These are phyloP conservation scores for Mycena citricolor DNA, from an alignment of 1,284 basidiomycete genomes.

Conservation along the genomic window DNA sequence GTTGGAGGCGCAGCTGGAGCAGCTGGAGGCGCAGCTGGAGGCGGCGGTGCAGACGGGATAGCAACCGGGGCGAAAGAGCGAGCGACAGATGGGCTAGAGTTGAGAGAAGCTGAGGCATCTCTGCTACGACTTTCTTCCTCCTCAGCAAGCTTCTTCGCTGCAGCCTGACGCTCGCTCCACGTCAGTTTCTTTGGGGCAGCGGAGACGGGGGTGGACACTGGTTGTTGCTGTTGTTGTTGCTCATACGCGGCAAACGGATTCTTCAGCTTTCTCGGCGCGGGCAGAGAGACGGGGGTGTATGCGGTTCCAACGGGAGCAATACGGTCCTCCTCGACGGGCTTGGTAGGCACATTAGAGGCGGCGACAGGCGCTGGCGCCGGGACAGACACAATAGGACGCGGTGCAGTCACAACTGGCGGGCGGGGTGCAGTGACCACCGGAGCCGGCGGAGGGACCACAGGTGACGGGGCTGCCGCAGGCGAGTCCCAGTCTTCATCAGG, in stretches of 20 bases:
- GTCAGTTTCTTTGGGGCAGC: constrained; percentile 70
- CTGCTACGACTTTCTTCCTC: constrained; percentile 77
- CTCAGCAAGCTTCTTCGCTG: constrained; percentile 80
- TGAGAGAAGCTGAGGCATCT: constrained; percentile 49
- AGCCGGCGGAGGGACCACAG: constrained; percentile 33
- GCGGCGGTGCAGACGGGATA: constrained; percentile 42
- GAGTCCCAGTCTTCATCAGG: constrained; percentile 61
- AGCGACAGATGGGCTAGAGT: constrained; percentile 34
- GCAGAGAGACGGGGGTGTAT: constrained; percentile 84
- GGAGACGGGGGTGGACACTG: too few relatives aligned
- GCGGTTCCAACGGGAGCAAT: constrained; percentile 83
- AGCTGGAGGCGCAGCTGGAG: too few relatives aligned
- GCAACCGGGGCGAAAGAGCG: constrained; percentile 38
- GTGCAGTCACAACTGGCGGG: constrained; percentile 27
- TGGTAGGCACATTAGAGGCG: constrained; percentile 53
- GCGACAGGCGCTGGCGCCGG: constrained; percentile 42
- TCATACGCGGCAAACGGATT: constrained; percentile 77
- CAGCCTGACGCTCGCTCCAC: constrained; percentile 87
- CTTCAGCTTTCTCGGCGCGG: constrained; percentile 81
- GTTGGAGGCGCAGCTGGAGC: too few relatives aligned
- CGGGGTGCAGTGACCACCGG: constrained; percentile 28
- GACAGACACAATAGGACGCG: constrained; percentile 18
- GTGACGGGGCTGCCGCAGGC: constrained; percentile 31
- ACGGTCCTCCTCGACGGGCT: constrained; percentile 74
- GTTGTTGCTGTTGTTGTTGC: constrained; percentile 46